Percentiles rank a stretch among this genome's conserved stretches.
These are phyloP conservation scores for Chlamydomonas urium DNA, from an alignment of 139 green algal species.

Conservation along the genomic window DNA sequence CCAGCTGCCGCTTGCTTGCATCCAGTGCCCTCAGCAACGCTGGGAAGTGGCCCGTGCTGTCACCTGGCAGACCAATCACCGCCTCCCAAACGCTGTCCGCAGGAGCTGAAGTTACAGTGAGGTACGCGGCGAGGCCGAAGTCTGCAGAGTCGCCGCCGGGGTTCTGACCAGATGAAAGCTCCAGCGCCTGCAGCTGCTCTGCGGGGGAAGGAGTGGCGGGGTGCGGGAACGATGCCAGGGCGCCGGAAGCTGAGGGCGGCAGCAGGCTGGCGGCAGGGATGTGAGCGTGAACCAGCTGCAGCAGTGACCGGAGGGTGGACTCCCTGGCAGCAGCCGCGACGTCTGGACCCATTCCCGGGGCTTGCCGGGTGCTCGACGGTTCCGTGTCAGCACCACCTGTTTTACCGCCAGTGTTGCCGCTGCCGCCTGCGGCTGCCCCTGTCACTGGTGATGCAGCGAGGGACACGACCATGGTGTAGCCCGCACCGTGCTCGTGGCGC, in stretches of 20 bases:
- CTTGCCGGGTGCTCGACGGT: too few relatives aligned
- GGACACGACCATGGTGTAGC: slow-evolving; percentile 72
- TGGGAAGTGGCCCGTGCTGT: slow-evolving; percentile 35
- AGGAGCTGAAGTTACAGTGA: background rate
- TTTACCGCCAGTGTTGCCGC: background rate
- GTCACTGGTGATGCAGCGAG: slow-evolving; percentile 16
- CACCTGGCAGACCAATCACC: slow-evolving; percentile 22
- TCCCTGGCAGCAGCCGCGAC: background rate
- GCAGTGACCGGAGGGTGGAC: too few relatives aligned
- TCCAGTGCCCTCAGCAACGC: slow-evolving; percentile 31
- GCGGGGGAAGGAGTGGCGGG: too few relatives aligned
- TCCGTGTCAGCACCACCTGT: slow-evolving; percentile 4
- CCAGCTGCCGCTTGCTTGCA: background rate
- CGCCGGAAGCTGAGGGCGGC: too few relatives aligned
- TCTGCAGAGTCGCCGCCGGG: too few relatives aligned
- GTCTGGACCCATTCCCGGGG: too few relatives aligned
- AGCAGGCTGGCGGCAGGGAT: background rate
- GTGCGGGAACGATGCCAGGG: too few relatives aligned
- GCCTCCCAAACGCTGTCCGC: too few relatives aligned
- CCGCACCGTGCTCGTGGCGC: slow-evolving; percentile 62
- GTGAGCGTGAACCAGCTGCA: background rate
- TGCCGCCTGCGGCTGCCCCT: background rate
- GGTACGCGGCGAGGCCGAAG: too few relatives aligned
- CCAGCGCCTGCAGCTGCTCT: too few relatives aligned
- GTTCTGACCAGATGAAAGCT: background rate